Evolutionary conservation across 129 eudicot species (phyloP).

Genomic region (Calendula officinalis): DNA sequence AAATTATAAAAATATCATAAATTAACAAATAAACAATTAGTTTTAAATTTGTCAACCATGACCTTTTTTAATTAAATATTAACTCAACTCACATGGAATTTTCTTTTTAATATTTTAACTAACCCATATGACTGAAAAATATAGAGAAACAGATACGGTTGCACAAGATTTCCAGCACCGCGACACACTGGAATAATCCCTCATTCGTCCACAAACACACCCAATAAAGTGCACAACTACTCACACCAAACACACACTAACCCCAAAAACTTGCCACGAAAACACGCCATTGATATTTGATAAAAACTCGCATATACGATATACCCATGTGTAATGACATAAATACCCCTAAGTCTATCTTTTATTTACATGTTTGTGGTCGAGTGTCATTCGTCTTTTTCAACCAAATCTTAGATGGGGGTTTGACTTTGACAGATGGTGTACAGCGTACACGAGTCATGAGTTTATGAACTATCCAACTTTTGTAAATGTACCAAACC

Average conservation of each 20-base stretch:
- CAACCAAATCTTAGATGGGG: constrained; percentile 30
- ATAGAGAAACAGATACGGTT: constrained; percentile 25
- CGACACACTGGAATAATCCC: constrained; percentile 29
- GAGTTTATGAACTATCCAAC: constrained; percentile 27
- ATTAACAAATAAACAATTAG: no score
- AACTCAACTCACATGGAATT: constrained; percentile 26
- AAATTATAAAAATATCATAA: neutral
- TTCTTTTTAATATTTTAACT: neutral
- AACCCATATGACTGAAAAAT: constrained; percentile 19
- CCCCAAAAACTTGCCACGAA: constrained; percentile 51
- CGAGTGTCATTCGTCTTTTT: constrained; percentile 19
- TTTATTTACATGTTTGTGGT: neutral
- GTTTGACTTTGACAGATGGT: constrained; percentile 39
- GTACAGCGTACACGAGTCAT: constrained; percentile 38
- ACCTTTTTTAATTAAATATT: constrained; percentile 14
- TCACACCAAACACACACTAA: constrained; percentile 41
- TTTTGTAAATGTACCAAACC: constrained; percentile 20
- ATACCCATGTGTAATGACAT: constrained; percentile 12
- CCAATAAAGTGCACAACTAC: constrained; percentile 54
- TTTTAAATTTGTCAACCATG: constrained; percentile 34
- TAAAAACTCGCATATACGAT: constrained; percentile 10
- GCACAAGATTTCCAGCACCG: constrained; percentile 33
- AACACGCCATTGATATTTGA: constrained; percentile 64
- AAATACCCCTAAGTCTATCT: constrained; percentile 9
- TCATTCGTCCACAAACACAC: constrained; percentile 21